A percentile compares a stretch with the other conserved stretches of the same genome.
phyloP scores from a whole-genome alignment of 2,329 filamentous ascomycete species.

The Fusarium sp. region DNA sequence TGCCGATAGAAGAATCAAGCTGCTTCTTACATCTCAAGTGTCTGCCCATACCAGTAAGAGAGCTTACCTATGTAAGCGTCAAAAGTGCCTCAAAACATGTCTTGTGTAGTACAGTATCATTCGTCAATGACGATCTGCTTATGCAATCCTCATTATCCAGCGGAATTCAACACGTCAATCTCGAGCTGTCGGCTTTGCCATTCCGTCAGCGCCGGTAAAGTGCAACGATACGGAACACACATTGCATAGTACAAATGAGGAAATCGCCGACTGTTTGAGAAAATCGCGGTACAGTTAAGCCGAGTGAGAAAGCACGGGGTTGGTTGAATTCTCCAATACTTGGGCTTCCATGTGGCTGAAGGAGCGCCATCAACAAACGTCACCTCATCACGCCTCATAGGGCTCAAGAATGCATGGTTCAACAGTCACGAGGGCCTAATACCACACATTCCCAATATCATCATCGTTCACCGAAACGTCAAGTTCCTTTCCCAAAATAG shows the following conservation, averaged over 20 bases:
- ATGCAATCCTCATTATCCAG: background rate
- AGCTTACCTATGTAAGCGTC: too few species aligned
- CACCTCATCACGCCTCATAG: background rate
- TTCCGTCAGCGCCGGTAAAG: background rate
- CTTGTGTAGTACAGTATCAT: background rate
- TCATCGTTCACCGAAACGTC: background rate
- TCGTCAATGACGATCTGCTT: background rate
- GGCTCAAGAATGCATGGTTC: background rate
- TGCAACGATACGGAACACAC: background rate
- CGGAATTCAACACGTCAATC: background rate
- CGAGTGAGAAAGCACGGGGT: background rate
- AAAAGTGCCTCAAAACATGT: background rate
- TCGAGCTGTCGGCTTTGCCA: background rate
- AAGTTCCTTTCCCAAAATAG: constrained; percentile 2
- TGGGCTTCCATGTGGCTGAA: background rate
- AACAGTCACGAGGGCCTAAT: constrained; percentile 4
- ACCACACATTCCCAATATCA: background rate
- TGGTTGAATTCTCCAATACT: too few species aligned
- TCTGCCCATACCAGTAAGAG: background rate
- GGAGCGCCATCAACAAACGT: background rate
- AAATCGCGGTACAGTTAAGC: background rate
- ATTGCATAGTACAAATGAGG: background rate
- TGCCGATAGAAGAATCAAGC: too few species aligned
- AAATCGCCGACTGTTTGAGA: background rate
- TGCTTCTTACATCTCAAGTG: too few species aligned